Base-by-base conservation (phyloP, 2,329 filamentous ascomycete genomes). In the Emydomyces testavorans region DNA sequence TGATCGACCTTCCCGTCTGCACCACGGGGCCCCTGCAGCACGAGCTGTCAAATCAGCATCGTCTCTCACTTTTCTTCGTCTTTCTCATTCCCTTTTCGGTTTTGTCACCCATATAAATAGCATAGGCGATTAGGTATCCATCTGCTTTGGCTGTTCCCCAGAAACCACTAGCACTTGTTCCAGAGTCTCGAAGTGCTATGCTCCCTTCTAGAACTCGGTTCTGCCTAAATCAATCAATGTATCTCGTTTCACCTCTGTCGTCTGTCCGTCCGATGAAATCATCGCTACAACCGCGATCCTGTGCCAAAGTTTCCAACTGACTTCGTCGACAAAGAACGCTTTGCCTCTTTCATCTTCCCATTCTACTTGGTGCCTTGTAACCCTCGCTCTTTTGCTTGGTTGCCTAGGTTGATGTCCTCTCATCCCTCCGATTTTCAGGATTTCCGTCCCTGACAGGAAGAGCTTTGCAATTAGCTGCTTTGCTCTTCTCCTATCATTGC, bases 321-420 rank as follows among this genome's bases (percentile, higher is more conserved):
- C n/a, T n/a, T n/a, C n/a, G n/a, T n/a, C 37, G 18, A 23, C 35
- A 35, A 37, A 34, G n/a, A 28, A 26, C 37, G 46, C 46, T 42
- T 48, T 48, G 10, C 29, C 46, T 21, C 16, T 48, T 43, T 26
- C 18, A 36, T 42, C 26, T 26, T 10, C 18, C n/a, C 21, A 15
- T 37, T 31, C 31, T 28, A 37, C 39, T 48, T 48, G 46, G 21
- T 48, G 46, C 46, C 46, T 48, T 36, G 38, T 29, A 42, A 21
- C 23, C 38, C 6, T 42, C 15, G 13, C 23, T 29, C 18, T 43
- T 15, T 29, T 24, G 29, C 38, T 42, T 48, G 38, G 46, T 15
- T 48, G 46, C 46, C 46, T 48, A 38, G 46, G 23, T 28, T 23
- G 29, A 42, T 42, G 18, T 3, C 10, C 11, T 42, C 18, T 10